Percentiles rank a stretch among this genome's conserved stretches.
Conservation (phyloP, 345 rosid species). For the Linum usitatissimum region DNA sequence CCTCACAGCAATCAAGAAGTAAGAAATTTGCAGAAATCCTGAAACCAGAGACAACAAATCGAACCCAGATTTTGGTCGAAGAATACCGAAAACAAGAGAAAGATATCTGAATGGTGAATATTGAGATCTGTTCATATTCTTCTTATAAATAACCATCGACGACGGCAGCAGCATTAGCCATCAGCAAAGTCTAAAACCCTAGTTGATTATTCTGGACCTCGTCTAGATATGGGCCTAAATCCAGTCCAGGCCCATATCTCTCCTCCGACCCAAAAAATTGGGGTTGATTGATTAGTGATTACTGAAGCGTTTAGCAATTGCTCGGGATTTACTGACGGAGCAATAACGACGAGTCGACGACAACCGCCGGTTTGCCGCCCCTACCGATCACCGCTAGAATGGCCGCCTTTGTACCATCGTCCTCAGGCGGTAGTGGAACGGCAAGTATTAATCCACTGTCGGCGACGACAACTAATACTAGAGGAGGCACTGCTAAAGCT, state of each 20-base stretch:
- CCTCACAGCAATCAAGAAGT: conserved; percentile 20
- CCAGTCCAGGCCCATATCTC: too few relatives aligned
- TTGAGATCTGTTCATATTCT: background rate
- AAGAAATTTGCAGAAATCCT: background rate
- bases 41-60: background rate
- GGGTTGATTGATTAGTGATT: too few relatives aligned
- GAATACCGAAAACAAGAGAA: background rate
- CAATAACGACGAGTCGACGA: too few relatives aligned
- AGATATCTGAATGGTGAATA: conserved; percentile 21
- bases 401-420: background rate
- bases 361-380: too few relatives aligned
- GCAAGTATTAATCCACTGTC: background rate
- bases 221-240: too few relatives aligned
- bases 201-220: too few relatives aligned
- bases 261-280: too few relatives aligned
- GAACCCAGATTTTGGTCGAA: too few relatives aligned
- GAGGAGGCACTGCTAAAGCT: conserved; percentile 63
- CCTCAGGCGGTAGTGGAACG: conserved; percentile 3
- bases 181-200: background rate
- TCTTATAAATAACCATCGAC: background rate
- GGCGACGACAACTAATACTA: background rate
- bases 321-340: too few relatives aligned
- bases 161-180: background rate
- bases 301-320: too few relatives aligned
- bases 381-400: background rate